phyloP scores from a whole-genome alignment of 2,329 filamentous ascomycete species.

The Arthrobotrys pseudoclavata region DNA sequence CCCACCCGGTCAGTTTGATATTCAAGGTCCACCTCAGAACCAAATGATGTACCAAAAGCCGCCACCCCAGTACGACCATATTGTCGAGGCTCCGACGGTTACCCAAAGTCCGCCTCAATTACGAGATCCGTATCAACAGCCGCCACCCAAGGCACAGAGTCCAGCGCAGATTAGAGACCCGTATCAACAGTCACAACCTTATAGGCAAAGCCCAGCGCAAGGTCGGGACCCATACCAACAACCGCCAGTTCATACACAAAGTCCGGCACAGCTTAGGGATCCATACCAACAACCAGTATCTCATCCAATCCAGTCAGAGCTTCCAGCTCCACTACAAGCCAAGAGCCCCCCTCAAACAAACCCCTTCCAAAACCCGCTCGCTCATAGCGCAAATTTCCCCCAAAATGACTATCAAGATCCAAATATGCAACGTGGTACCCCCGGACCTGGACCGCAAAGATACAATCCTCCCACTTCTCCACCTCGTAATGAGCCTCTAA shows the following conservation, averaged over 20 bases:
- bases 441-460: slow-evolving; percentile 19
- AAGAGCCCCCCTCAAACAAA: slow-evolving; percentile 36
- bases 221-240: slow-evolving; percentile 39
- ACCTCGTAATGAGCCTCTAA: slow-evolving; percentile 37
- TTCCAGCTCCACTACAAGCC: slow-evolving; percentile 8
- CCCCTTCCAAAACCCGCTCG: slow-evolving; percentile 25
- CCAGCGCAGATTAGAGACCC: slow-evolving; percentile 21
- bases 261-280: slow-evolving; percentile 10
- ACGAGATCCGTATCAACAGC: slow-evolving; percentile 33
- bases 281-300: slow-evolving; percentile 37
- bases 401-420: slow-evolving; percentile 34
- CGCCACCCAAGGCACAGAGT: slow-evolving; percentile 14
- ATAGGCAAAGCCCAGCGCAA: slow-evolving; percentile 22
- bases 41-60: slow-evolving; percentile 38
- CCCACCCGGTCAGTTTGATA: slow-evolving; percentile 23
- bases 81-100: slow-evolving; percentile 1
- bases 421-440: slow-evolving; percentile 22
- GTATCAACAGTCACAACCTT: slow-evolving; percentile 28
- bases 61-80: slow-evolving; percentile 10
- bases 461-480: slow-evolving; percentile 38
- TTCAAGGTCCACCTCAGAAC: slow-evolving; percentile 28
- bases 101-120: slow-evolving; percentile 19
- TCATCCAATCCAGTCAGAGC: slow-evolving; percentile 22
- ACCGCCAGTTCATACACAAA: slow-evolving; percentile 17
- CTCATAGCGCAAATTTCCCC: slow-evolving; percentile 34